phyloP scores from a whole-genome alignment of 345 rosid species.

The Cardamine resedifolia region DNA sequence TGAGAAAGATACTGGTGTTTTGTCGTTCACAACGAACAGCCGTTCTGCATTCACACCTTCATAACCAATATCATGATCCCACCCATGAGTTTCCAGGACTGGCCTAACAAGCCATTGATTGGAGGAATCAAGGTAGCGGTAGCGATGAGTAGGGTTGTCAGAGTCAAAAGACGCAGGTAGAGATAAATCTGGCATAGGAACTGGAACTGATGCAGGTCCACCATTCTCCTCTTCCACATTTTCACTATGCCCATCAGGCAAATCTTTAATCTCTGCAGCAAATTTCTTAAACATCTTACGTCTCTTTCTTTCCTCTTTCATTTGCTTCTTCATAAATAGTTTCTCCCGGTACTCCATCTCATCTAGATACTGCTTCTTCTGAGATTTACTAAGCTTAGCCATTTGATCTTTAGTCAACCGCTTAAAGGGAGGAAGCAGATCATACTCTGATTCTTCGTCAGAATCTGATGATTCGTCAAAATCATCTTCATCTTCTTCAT shows the following conservation, averaged over 20 bases:
- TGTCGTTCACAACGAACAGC: conserved; percentile 71
- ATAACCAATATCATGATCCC: conserved; percentile 99
- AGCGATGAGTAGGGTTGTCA: conserved; percentile 93
- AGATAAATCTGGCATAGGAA: conserved; percentile 91
- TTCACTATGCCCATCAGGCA: conserved; percentile 50
- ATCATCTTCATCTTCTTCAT: conserved; percentile 80
- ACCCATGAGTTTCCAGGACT: conserved; percentile 92
- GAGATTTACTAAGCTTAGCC: conserved; percentile 68
- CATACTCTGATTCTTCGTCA: conserved; percentile 80
- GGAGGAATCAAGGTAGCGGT: conserved; percentile 78
- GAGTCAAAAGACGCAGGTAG: conserved; percentile 95
- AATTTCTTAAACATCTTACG: conserved; percentile 72
- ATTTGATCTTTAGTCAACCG: conserved; percentile 71
- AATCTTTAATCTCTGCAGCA: conserved; percentile 64
- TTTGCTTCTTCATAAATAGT: conserved; percentile 83
- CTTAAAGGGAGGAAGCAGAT: conserved; percentile 86
- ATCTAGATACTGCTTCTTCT: conserved; percentile 82
- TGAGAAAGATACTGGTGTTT: conserved; percentile 73
- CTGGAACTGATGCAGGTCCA: conserved; percentile 84
- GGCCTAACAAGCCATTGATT: conserved; percentile 98
- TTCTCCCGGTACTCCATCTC: conserved; percentile 91
- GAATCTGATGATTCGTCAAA: conserved; percentile 76
- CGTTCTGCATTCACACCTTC: conserved; percentile 92
- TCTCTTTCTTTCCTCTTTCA: conserved; percentile 81
- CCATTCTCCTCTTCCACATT: conserved; percentile 72